Percentiles rank a stretch among this genome's conserved stretches.
Evolutionary conservation across 2,329 filamentous ascomycete species (phyloP).

Genomic region (Tympanopsis confertula): DNA sequence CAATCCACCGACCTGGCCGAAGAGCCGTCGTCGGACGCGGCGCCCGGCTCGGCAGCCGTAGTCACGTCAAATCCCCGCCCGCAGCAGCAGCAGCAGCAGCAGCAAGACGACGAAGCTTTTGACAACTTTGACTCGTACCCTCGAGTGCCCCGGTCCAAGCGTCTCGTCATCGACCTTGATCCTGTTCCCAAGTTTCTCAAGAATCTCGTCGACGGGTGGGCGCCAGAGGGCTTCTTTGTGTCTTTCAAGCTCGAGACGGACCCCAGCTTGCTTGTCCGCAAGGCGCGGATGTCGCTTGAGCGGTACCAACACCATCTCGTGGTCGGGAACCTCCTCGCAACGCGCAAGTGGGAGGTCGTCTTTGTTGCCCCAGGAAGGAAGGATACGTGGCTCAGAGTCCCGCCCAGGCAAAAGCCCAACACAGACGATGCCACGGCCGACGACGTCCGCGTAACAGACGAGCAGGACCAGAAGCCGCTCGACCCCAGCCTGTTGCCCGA

Average conservation of each 20-base stretch:
- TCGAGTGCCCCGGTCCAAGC: constrained; percentile 16
- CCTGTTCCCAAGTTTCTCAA: constrained; percentile 67
- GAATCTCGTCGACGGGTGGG: constrained; percentile 59
- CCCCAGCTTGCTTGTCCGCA: constrained; percentile 51
- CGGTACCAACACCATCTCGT: constrained; percentile 63
- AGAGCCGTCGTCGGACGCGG: not conserved
- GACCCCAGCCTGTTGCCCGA: constrained; percentile 17
- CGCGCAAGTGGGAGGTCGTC: constrained; percentile 65
- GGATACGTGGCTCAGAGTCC: constrained; percentile 44
- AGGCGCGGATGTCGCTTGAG: constrained; percentile 53
- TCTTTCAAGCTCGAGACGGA: constrained; percentile 69
- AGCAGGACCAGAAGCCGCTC: not conserved
- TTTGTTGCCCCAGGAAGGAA: constrained; percentile 46
- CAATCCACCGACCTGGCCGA: constrained; percentile 47
- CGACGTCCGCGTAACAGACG: not conserved
- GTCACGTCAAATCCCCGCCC: too few relatives aligned
- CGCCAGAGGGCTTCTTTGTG: constrained; percentile 61
- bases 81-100: constrained; percentile 6
- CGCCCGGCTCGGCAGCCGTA: too few relatives aligned
- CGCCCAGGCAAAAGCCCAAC: constrained; percentile 5
- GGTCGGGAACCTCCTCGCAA: constrained; percentile 62
- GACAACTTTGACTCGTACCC: constrained; percentile 21
- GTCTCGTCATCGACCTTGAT: constrained; percentile 56
- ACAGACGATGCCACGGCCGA: constrained; percentile 6
- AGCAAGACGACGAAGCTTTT: constrained; percentile 15